Conservation (phyloP, 306 rosid genomes). For the Vachellia pachyceras region DNA sequence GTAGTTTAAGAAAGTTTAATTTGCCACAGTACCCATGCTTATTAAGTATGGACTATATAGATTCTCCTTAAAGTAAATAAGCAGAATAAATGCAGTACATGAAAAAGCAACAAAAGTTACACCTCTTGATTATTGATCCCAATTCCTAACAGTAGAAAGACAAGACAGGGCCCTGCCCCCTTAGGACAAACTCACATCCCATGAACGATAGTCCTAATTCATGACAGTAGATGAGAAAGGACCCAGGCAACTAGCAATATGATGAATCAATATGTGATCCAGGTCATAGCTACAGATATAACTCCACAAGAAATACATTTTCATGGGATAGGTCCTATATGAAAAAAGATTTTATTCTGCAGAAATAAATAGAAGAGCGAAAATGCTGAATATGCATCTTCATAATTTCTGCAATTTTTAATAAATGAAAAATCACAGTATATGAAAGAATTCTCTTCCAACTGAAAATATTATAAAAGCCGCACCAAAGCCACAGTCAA, state of each 20-base stretch:
- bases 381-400: not conserved
- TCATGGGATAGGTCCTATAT: constrained; percentile 2
- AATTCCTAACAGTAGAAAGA: not conserved
- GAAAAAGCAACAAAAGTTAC: not conserved
- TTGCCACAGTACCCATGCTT: not conserved
- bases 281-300: constrained; percentile 3
- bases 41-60: not conserved
- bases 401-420: constrained; percentile 16
- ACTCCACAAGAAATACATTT: not conserved
- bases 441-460: constrained; percentile 21
- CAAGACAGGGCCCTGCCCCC: not conserved
- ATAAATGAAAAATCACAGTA: not conserved
- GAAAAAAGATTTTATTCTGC: not conserved
- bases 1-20: not conserved
- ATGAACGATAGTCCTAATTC: not conserved
- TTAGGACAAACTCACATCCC: not conserved
- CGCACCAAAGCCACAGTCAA: constrained; percentile 8
- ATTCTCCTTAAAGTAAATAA: not conserved
- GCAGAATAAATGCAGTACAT: not conserved
- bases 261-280: not conserved
- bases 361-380: not conserved
- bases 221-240: not conserved
- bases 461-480: not conserved
- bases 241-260: not conserved
- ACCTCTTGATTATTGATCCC: not conserved